Base-by-base conservation (phyloP, 208 protist species). In the Leishmania arabica region DNA sequence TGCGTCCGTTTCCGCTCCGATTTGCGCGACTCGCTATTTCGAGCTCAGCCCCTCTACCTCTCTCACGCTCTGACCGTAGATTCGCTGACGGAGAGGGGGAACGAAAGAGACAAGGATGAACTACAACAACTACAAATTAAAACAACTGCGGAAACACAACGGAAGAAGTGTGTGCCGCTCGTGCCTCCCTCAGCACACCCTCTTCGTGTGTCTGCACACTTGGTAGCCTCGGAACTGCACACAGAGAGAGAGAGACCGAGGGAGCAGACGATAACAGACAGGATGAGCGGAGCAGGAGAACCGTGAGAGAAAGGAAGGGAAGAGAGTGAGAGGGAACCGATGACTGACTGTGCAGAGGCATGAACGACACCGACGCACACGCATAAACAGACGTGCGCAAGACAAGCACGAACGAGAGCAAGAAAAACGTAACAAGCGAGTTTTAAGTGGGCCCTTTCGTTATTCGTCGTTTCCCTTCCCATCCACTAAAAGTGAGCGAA, bases 391-490 rank as follows among this genome's bases (percentile, higher is more conserved):
- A 60, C 74, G 19, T 6, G 47, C 45, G 40, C 21, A 64, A 64
- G 34, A 21, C 71, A 64, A 24, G n/a, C 72, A 64, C 27, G 31
- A 3, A 0, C 45, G 80, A 68, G 77, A 47, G 21, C 3, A 68
- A 84, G 17, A 75, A 51, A 49, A 71, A 77, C 72, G 64, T 1
- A n/a, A 5, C n/a, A 54, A 78, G 40, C 21, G 17, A 21, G 24
- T 69, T 34, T 34, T 21, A 24, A 8, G 19, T 24, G 3, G 56
- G 2, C 56, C 11, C 56, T n/a, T 62, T 31, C 17, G 5, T n/a
- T 24, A 1, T 62, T 62, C 56, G 7, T 11, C 27, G 53, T 13
- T 62, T 62, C 5, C 56, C 56, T 13, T 62, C 24, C 5, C 56
- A 3, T n/a, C 56, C 24, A n/a, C 56, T 62, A n/a, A 31, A 62